These are phyloP conservation scores for Sclerospora graminicola DNA, from an alignment of 352 stramenopile genomes.

Conservation along the genomic window DNA sequence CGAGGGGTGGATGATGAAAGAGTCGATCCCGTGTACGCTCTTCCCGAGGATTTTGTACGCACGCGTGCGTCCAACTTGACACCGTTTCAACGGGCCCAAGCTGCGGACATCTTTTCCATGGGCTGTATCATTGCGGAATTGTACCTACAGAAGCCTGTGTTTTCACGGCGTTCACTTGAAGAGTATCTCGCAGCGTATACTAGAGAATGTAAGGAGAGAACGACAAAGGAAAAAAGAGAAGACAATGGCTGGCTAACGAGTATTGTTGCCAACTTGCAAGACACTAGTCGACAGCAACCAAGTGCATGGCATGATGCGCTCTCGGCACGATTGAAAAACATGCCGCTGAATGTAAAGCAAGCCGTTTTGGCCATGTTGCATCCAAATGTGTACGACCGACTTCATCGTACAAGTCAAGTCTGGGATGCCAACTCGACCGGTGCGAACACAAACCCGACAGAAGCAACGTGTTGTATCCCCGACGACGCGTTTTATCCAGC, in stretches of 20 bases:
- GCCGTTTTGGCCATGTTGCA: slow-evolving; percentile 36
- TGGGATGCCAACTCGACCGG: too few species aligned
- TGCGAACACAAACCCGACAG: too few species aligned
- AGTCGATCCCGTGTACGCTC: slow-evolving; percentile 30
- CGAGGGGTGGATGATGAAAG: slow-evolving; percentile 26
- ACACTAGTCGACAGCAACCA: not conserved
- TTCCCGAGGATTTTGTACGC: slow-evolving; percentile 11
- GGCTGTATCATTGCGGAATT: slow-evolving; percentile 64
- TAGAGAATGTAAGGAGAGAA: slow-evolving; percentile 4
- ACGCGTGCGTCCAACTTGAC: slow-evolving; percentile 8
- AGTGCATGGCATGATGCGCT: slow-evolving; percentile 24
- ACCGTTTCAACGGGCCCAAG: slow-evolving; percentile 22
- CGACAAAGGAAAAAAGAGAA: not conserved
- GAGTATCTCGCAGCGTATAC: slow-evolving; percentile 24
- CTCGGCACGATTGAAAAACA: slow-evolving; percentile 10
- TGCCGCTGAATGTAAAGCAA: slow-evolving; percentile 49
- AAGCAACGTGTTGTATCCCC: too few species aligned
- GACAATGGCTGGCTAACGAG: slow-evolving; percentile 22
- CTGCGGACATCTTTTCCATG: slow-evolving; percentile 49
- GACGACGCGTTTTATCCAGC: slow-evolving; percentile 15
- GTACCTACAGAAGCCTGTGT: slow-evolving; percentile 45
- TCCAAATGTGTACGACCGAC: slow-evolving; percentile 29
- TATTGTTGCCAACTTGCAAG: slow-evolving; percentile 10
- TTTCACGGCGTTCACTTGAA: slow-evolving; percentile 36
- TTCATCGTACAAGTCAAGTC: slow-evolving; percentile 18